A percentile compares a stretch with the other conserved stretches of the same genome.
Evolutionary conservation across 208 protist genomes (phyloP).

Genomic region (Phytomonas francai): DNA sequence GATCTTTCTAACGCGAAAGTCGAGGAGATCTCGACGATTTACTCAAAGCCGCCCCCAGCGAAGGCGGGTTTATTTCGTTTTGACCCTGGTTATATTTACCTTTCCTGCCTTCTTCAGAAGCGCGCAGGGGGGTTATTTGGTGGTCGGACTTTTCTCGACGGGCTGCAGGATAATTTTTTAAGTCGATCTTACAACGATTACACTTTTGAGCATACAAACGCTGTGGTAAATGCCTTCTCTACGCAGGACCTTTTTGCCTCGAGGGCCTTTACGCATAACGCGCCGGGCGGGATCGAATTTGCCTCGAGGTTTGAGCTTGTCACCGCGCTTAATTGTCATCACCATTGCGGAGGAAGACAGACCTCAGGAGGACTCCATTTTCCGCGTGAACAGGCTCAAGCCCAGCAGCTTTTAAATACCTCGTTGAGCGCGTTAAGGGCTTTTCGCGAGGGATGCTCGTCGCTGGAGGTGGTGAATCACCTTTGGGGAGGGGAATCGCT

Average conservation of each 20-base stretch:
- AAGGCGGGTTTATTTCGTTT: constrained; percentile 30
- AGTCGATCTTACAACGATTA: constrained; percentile 58
- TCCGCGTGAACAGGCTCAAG: constrained; percentile 30
- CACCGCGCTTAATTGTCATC: constrained; percentile 38
- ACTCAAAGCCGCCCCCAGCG: too few relatives aligned
- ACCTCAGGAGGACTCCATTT: constrained; percentile 15
- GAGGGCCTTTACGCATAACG: constrained; percentile 25
- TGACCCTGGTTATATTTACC: constrained; percentile 64
- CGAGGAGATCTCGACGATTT: background rate
- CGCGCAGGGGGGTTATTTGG: constrained; percentile 8
- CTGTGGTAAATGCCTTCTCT: constrained; percentile 37
- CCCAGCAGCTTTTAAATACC: constrained; percentile 27
- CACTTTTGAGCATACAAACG: constrained; percentile 35
- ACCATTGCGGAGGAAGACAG: constrained; percentile 26
- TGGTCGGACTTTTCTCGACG: constrained; percentile 43
- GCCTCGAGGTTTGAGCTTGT: constrained; percentile 41
- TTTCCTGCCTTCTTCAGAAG: constrained; percentile 27
- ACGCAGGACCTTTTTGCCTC: constrained; percentile 43
- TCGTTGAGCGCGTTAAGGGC: constrained; percentile 21
- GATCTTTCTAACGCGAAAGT: background rate
- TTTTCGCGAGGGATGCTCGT: constrained; percentile 45
- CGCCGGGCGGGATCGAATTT: constrained; percentile 23
- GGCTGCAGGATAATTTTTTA: constrained; percentile 72
- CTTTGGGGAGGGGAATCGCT: constrained; percentile 26
- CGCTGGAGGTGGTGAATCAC: constrained; percentile 16